Percentiles rank a stretch among this genome's conserved stretches.
phyloP scores from a whole-genome alignment of 2,329 filamentous ascomycete genomes.

The Atkinsonella hypoxylon region DNA sequence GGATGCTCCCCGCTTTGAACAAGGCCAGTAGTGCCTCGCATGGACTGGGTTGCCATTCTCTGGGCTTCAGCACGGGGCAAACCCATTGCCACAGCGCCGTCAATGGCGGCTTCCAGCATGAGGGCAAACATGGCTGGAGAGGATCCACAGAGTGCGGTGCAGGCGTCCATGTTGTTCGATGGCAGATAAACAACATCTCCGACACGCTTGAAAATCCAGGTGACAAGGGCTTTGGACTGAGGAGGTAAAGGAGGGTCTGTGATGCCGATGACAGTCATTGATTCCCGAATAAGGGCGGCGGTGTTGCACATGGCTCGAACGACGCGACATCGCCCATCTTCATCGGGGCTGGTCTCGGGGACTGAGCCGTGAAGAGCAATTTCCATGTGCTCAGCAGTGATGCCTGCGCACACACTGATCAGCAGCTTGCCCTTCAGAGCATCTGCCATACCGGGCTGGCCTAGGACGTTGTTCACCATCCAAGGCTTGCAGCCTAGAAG shows the following conservation, averaged over 20 bases:
- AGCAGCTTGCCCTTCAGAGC: conserved; percentile 70
- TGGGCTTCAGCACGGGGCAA: conserved; percentile 60
- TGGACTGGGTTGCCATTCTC: conserved; percentile 68
- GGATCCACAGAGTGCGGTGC: conserved; percentile 62
- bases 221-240: conserved; percentile 44
- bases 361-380: conserved; percentile 46
- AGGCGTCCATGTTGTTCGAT: conserved; percentile 56
- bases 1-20: conserved; percentile 64
- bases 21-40: conserved; percentile 59
- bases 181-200: conserved; percentile 60
- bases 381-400: conserved; percentile 58
- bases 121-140: conserved; percentile 67
- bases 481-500: conserved; percentile 74
- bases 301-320: conserved; percentile 81
- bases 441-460: conserved; percentile 53
- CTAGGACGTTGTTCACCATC: conserved; percentile 57
- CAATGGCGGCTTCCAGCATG: conserved; percentile 62
- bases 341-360: conserved; percentile 31
- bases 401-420: conserved; percentile 70
- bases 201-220: conserved; percentile 67
- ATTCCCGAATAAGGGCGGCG: conserved; percentile 64
- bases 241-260: conserved; percentile 44
- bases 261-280: conserved; percentile 69
- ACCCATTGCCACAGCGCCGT: conserved; percentile 70
- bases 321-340: conserved; percentile 45